phyloP scores from a whole-genome alignment of 1,284 basidiomycete genomes.

The Ceratobasidium sp. region DNA sequence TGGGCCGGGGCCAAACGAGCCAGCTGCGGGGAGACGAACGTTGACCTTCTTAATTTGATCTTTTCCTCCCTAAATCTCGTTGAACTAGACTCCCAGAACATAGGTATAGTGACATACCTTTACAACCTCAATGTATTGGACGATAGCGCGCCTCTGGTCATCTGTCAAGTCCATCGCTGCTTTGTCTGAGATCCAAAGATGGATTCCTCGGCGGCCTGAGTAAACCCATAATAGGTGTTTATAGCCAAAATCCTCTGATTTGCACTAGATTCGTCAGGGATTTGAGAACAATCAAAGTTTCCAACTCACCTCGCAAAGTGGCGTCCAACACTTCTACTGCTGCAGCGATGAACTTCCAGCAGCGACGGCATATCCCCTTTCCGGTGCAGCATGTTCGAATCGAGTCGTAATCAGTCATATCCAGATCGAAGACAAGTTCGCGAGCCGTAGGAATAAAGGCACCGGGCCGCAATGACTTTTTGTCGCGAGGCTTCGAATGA shows the following conservation, averaged over 20 bases:
- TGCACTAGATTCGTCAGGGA: background rate
- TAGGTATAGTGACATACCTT: conserved; percentile 54
- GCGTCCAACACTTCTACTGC: conserved; percentile 91
- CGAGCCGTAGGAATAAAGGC: conserved; percentile 83
- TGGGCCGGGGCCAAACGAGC: conserved; percentile 56
- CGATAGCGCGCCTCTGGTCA: conserved; percentile 87
- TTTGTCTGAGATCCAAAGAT: conserved; percentile 95
- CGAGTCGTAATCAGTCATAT: conserved; percentile 99
- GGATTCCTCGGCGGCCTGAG: conserved; percentile 97
- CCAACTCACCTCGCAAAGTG: conserved; percentile 68
- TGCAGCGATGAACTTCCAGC: conserved; percentile 95
- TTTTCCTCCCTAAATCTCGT: conserved; percentile 65
- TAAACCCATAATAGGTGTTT: conserved; percentile 93
- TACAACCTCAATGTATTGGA: conserved; percentile 88
- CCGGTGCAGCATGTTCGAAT: conserved; percentile 95
- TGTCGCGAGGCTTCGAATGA: conserved; percentile 82
- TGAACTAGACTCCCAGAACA: background rate
- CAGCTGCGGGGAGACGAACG: conserved; percentile 59
- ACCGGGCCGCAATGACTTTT: conserved; percentile 82
- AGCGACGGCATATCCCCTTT: conserved; percentile 90
- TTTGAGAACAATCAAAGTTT: background rate
- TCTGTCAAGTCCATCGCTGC: conserved; percentile 91
- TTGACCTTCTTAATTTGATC: conserved; percentile 89
- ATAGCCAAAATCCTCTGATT: conserved; percentile 58
- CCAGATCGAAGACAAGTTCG: conserved; percentile 99